Evolutionary conservation across 2,329 filamentous ascomycete genomes (phyloP).

Genomic region (Scopulariopsis brevicaulis): DNA sequence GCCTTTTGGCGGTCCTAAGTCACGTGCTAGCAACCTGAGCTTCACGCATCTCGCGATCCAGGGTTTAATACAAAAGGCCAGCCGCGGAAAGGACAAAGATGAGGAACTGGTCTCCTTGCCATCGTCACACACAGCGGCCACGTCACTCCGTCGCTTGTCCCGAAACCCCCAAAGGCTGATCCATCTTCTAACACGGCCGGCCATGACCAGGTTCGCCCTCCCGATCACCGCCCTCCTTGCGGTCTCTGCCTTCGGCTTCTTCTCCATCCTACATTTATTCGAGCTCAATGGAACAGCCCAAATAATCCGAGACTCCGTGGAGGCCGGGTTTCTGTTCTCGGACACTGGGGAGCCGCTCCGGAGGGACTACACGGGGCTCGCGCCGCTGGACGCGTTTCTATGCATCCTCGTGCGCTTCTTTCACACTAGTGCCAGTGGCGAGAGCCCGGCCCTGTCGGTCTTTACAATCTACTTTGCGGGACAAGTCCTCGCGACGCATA

Average conservation of each 20-base stretch:
- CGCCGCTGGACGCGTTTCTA: constrained; percentile 9
- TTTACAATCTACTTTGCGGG: constrained; percentile 11
- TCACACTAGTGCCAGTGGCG: constrained; percentile 8
- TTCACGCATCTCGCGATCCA: too few relatives aligned
- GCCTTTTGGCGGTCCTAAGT: too few relatives aligned
- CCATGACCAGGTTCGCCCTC: not conserved
- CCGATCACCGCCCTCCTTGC: not conserved
- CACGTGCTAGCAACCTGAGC: too few relatives aligned
- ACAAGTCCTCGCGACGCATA: constrained; percentile 11
- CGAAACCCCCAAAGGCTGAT: too few relatives aligned
- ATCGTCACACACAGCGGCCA: too few relatives aligned
- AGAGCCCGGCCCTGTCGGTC: constrained; percentile 7
- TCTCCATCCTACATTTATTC: constrained; percentile 7
- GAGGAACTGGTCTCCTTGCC: too few relatives aligned
- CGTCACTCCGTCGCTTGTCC: too few relatives aligned
- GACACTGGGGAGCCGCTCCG: not conserved
- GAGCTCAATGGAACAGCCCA: not conserved
- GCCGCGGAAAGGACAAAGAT: too few relatives aligned
- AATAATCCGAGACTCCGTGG: not conserved
- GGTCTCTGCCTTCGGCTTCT: constrained; percentile 1
- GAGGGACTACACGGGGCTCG: constrained; percentile 10
- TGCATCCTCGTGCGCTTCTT: constrained; percentile 9
- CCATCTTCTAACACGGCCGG: too few relatives aligned
- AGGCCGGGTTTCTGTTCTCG: not conserved
- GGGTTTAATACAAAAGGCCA: too few relatives aligned